These are phyloP conservation scores for Acacia crassicarpa DNA, from an alignment of 306 rosid species.

Conservation along the genomic window DNA sequence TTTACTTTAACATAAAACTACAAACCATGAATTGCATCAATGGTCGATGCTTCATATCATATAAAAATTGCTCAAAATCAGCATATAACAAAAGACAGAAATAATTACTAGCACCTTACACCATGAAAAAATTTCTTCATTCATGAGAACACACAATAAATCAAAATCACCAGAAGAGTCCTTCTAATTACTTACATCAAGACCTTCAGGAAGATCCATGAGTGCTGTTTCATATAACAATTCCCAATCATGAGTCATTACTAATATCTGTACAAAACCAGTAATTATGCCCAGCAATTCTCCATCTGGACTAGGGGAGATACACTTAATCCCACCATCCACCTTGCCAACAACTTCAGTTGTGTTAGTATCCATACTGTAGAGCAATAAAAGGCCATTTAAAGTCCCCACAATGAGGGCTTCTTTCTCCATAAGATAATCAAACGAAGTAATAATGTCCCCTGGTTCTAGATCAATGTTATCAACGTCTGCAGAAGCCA, in stretches of 20 bases:
- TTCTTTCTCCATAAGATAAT: conserved; percentile 92
- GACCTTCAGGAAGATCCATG: conserved; percentile 45
- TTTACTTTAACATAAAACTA: conserved; percentile 10
- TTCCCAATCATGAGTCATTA: conserved; percentile 96
- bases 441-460: conserved; percentile 72
- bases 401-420: conserved; percentile 79
- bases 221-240: conserved; percentile 72
- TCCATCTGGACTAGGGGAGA: conserved; percentile 93
- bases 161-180: conserved; percentile 32
- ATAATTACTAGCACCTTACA: background rate
- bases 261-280: conserved; percentile 66
- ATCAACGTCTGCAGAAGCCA: conserved; percentile 41
- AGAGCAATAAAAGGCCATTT: conserved; percentile 63
- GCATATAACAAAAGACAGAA: background rate
- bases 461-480: conserved; percentile 62
- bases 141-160: background rate
- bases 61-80: background rate
- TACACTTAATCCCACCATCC: conserved; percentile 75
- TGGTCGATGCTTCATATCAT: background rate
- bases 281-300: conserved; percentile 64
- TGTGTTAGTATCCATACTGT: conserved; percentile 49
- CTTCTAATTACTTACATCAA: conserved; percentile 85
- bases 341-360: conserved; percentile 78
- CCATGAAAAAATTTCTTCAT: background rate
- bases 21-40: background rate